Base-by-base conservation (phyloP, 2,329 filamentous ascomycete genomes). In the Cercospora zeina region DNA sequence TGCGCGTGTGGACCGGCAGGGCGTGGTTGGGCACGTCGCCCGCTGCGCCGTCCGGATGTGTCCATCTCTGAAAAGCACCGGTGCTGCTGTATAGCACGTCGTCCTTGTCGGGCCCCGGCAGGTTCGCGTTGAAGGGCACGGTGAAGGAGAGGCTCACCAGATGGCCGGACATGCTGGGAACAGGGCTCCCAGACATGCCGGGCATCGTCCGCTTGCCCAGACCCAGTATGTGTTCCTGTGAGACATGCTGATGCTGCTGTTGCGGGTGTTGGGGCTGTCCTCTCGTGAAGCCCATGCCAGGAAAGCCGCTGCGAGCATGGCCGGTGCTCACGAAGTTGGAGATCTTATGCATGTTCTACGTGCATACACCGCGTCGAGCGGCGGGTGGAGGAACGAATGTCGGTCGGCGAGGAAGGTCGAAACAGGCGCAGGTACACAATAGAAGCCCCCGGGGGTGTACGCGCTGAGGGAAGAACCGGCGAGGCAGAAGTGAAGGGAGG, bases 121-220 rank as follows among this genome's bases (percentile, higher is more conserved):
- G 87, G 72, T 93, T 93, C 67, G 91, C 96, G 70, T 92, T 88
- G 79, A 97, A 97, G 64, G 95, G 95, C 54, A 99, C 89, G 75
- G 97, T 97, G 87, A 99, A 97, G 68, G 91, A 93, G 76, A 96
- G 89, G 77, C 96, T 91, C 77, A 97, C 90, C 68, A 87, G 87
- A 57, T 88, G 83, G 75, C 93, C 89, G 73, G 88, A 84, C 66
- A 88, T 82, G 62, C 89, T 86, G 68, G 89, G 87, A 71, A 87
- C 77, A 34, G 72, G 73, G 59, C 68, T 69, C 70, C 84, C 75
- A 21, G 73, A 67, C 37, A 73, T 69, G 57, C 73, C 79, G 19
- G 80, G 80, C 58, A 82, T 72, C 74, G 82, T 75, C 67, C 85
- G 84, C 77, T 86, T 86, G 72, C 83, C 77, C 63, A 59, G 62